Evolutionary conservation across 2,329 filamentous ascomycete species (phyloP), one percentile per base, ranked within the genome.

Genomic region (Botrytis medusae): DNA sequence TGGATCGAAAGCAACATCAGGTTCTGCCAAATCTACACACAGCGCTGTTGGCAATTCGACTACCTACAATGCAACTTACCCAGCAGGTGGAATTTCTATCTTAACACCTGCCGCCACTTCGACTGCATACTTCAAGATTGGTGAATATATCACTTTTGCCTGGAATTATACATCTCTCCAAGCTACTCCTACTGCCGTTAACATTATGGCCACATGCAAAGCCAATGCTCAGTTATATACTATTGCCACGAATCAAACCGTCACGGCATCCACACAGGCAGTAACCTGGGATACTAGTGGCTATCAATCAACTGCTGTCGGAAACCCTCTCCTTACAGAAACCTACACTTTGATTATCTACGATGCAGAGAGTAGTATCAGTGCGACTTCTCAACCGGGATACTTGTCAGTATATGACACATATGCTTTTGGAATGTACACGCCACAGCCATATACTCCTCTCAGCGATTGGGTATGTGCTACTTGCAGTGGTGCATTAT

Each of bases 101-200:
- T 77, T 87, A 62, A 86, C 84, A 2, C 89, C 89, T 1, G 82
- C 84, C 57, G 81, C 83, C 10, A 84, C 83, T 4, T 79, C 81
- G 18, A 83, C 84, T 16, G 83, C 86, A 74, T 84, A 89, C 59
- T 90, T 88, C 84, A 88, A 88, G 79, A 88, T 91, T 74, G 87
- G 87, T 74, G 86, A 90, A 73, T 78, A 83, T 62, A 83, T 90
- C 61, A 91, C 88, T 22, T 89, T 87, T 81, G 85, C 82, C 64
- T 92, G 89, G 89, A 91, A 91, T 82, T 91, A 91, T 83, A 91
- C 90, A 5, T 86, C 86, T 62, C 81, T 92, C 44, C 83, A 85
- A 72, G 88, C 83, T 40, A 87, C 84, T 1, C 90, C 90, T 2
- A 89, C 87, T 4, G 89, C 88, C 59, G 79, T 92, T 73, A 88